These are phyloP conservation scores for Trichoderma citrinoviride DNA, from an alignment of 2,329 filamentous ascomycete genomes.

Conservation along the genomic window DNA sequence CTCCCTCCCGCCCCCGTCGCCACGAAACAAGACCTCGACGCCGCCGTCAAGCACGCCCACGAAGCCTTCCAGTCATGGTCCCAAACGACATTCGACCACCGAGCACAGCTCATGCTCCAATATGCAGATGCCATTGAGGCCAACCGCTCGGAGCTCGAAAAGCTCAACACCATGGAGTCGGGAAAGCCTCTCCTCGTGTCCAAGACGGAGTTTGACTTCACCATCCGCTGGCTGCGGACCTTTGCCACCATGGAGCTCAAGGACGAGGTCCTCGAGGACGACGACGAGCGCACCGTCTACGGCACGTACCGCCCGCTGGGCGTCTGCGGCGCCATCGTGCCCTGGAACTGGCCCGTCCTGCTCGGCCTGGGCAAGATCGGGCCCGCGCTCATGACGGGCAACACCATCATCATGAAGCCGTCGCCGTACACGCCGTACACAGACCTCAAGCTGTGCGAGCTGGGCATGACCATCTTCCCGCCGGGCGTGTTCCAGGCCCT, in stretches of 20 bases:
- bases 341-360: conserved; percentile 49
- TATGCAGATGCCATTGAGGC: conserved; percentile 32
- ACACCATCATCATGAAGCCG: conserved; percentile 55
- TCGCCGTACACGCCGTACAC: conserved; percentile 58
- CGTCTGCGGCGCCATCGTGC: conserved; percentile 46
- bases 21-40: conserved; percentile 31
- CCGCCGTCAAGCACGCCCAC: conserved; percentile 30
- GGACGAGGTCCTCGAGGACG: conserved; percentile 40
- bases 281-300: conserved; percentile 24
- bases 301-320: conserved; percentile 36
- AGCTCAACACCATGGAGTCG: conserved; percentile 28
- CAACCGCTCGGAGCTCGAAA: conserved; percentile 26
- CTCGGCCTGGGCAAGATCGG: conserved; percentile 53
- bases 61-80: conserved; percentile 34
- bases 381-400: conserved; percentile 56
- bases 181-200: conserved; percentile 28
- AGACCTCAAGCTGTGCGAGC: conserved; percentile 56
- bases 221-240: conserved; percentile 29
- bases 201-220: conserved; percentile 26
- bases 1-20: conserved; percentile 34
- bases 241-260: conserved; percentile 35
- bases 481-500: conserved; percentile 61
- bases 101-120: conserved; percentile 26
- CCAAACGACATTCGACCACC: conserved; percentile 29
- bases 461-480: conserved; percentile 56